Percentiles rank a stretch among this genome's conserved stretches.
These are phyloP conservation scores for Brassica carinata DNA, from an alignment of 345 rosid species.

Conservation along the genomic window DNA sequence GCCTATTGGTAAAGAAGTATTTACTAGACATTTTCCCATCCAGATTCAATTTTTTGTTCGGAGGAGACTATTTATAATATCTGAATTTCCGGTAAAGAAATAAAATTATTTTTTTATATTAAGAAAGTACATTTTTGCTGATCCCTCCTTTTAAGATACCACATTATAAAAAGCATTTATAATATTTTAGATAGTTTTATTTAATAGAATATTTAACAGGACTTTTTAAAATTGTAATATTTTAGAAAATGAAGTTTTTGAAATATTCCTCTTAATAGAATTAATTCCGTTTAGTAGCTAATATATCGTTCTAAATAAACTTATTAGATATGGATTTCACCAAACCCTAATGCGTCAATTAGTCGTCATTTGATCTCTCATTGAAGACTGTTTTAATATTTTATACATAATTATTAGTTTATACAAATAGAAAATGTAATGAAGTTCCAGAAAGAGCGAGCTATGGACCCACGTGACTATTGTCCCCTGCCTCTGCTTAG, in stretches of 20 bases:
- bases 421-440: background rate
- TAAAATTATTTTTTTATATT: too few relatives aligned
- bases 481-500: constrained; percentile 41
- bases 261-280: background rate
- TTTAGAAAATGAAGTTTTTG: background rate
- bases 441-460: constrained; percentile 39
- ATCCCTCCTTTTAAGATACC: background rate
- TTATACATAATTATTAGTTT: background rate
- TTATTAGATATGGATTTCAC: constrained; percentile 17
- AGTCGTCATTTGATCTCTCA: constrained; percentile 19
- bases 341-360: constrained; percentile 14
- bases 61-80: too few relatives aligned
- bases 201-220: background rate
- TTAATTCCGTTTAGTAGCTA: background rate
- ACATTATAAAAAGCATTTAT: background rate
- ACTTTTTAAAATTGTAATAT: background rate
- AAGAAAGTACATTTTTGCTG: too few relatives aligned
- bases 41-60: too few relatives aligned
- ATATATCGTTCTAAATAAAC: background rate
- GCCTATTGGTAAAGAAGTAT: too few relatives aligned
- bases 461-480: constrained; percentile 39
- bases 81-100: too few relatives aligned
- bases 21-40: too few relatives aligned
- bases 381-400: background rate
- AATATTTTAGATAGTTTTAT: background rate